Conservation (phyloP, 1,139 yeast genomes). For the Pichia norvegensis region DNA sequence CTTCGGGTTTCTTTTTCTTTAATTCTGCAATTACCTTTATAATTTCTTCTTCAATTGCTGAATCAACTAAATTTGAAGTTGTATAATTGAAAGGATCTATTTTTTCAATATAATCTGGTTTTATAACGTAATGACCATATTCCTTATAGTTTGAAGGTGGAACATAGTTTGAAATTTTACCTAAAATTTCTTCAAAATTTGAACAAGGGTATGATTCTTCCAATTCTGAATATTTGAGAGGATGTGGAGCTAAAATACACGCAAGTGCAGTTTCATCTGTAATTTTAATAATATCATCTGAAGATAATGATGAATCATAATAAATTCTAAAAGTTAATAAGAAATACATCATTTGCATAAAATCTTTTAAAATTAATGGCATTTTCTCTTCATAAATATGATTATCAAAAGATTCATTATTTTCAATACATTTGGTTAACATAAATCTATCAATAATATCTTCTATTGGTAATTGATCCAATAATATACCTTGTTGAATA, state of each 20-base stretch:
- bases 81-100: slow-evolving; percentile 51
- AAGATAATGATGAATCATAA: slow-evolving; percentile 31
- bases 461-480: slow-evolving; percentile 35
- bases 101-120: slow-evolving; percentile 43
- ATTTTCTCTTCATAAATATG: slow-evolving; percentile 57
- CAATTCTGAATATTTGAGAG: slow-evolving; percentile 43
- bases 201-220: neutral
- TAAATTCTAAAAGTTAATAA: slow-evolving; percentile 47
- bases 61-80: slow-evolving; percentile 27
- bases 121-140: slow-evolving; percentile 61
- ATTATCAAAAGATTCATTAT: slow-evolving; percentile 29
- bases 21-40: slow-evolving; percentile 29
- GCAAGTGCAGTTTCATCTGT: slow-evolving; percentile 5
- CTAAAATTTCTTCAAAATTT: slow-evolving; percentile 39
- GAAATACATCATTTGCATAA: slow-evolving; percentile 49
- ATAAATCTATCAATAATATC: slow-evolving; percentile 60
- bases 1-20: slow-evolving; percentile 33
- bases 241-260: slow-evolving; percentile 6
- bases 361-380: slow-evolving; percentile 41
- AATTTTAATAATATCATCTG: slow-evolving; percentile 21
- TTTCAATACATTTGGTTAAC: slow-evolving; percentile 44
- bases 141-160: slow-evolving; percentile 62
- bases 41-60: slow-evolving; percentile 36
- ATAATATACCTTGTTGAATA: slow-evolving; percentile 45
- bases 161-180: slow-evolving; percentile 50